phyloP scores from a whole-genome alignment of 805 yeast genomes.

The Wickerhamiella azymoides region DNA sequence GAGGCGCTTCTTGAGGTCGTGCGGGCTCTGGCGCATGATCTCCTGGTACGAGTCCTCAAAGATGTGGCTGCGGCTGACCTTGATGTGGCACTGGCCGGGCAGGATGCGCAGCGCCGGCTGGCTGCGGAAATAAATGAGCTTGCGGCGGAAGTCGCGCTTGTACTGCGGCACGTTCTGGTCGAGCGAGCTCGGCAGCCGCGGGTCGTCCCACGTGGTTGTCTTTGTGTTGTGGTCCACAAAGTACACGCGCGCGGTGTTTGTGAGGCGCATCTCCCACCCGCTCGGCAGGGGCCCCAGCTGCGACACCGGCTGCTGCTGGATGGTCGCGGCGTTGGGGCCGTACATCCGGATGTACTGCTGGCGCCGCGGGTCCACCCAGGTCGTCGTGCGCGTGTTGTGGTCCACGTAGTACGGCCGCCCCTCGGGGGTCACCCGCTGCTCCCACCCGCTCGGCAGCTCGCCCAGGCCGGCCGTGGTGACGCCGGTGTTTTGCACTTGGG shows the following conservation, averaged over 20 bases:
- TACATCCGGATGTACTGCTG: constrained; percentile 95
- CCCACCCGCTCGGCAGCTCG: constrained; percentile 98
- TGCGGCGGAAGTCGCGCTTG: constrained; percentile 96
- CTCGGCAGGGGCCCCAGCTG: constrained; percentile 96
- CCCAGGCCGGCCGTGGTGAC: constrained; percentile 94
- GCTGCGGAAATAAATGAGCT: constrained; percentile 91
- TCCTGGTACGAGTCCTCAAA: constrained; percentile 98
- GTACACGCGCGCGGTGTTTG: constrained; percentile 96
- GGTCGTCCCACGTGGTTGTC: constrained; percentile 99
- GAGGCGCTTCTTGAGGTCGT: constrained; percentile 89
- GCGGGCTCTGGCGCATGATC: constrained; percentile 97
- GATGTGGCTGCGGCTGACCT: constrained; percentile 90
- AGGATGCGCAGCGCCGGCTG: constrained; percentile 94
- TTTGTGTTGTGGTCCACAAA: constrained; percentile 98
- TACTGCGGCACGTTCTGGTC: constrained; percentile 99
- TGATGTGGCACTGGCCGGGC: constrained; percentile 98
- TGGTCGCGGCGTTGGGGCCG: constrained; percentile 69
- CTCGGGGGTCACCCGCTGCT: constrained; percentile 93
- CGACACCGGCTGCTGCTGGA: constrained; percentile 95
- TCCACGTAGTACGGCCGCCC: constrained; percentile 98
- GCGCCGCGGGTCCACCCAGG: constrained; percentile 99
- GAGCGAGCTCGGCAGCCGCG: constrained; percentile 89
- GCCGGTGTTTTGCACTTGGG: constrained; percentile 53
- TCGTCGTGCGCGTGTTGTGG: constrained; percentile 97
- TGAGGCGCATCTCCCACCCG: constrained; percentile 99